Base-by-base conservation (phyloP, 495 filamentous ascomycete species). In the Viridothelium virens region DNA sequence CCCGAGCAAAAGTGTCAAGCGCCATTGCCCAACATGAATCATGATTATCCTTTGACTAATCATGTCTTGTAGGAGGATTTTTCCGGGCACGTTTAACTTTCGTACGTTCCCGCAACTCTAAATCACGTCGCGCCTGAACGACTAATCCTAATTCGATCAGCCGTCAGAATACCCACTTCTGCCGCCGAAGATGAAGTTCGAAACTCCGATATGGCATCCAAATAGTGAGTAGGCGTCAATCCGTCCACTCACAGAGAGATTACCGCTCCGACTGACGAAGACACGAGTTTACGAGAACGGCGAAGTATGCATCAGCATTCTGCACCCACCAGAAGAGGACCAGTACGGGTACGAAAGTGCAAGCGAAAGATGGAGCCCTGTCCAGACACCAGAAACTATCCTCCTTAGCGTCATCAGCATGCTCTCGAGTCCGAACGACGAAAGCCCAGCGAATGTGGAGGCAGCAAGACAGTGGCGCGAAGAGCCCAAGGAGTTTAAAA, bases 301-400 rank as follows among this genome's bases (percentile, higher is more conserved):
- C 72, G 87, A 90, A 61, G 91, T 98, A 67, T 98, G 94, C 81
- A 97, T 98, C 74, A 94, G 89, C 41, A 97, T 98, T 79, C 82
- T 98, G 33, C 95, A 98, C 78, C 91, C 92, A 1, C 95, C 95
- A 1, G 92, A 92, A 79, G 92, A 97, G 73, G 94, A 98, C 74
- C 89, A 91, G 72, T 96, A 90, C 77, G 93, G 94, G 34, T 98
- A 98, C 76, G 95, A 97, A 75, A 83, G 83, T 12, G 91, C 91
- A n/a, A 81, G 86, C 38, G 94, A 98, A 81, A 85, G 94, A 59
- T 98, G 94, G 94, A 90, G 85, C 33, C 94, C 94, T n/a, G 94
- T 97, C 1, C 94, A 97, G 76, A 93, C 90, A 1, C 95, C 96
- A 56, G 95, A 97, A 79, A 93, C 91, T 2, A 97, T 98, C 64